A percentile compares a stretch with the other conserved stretches of the same genome.
These are phyloP conservation scores for Crassisporium funariophilum DNA, from an alignment of 768 basidiomycete species.

Conservation along the genomic window DNA sequence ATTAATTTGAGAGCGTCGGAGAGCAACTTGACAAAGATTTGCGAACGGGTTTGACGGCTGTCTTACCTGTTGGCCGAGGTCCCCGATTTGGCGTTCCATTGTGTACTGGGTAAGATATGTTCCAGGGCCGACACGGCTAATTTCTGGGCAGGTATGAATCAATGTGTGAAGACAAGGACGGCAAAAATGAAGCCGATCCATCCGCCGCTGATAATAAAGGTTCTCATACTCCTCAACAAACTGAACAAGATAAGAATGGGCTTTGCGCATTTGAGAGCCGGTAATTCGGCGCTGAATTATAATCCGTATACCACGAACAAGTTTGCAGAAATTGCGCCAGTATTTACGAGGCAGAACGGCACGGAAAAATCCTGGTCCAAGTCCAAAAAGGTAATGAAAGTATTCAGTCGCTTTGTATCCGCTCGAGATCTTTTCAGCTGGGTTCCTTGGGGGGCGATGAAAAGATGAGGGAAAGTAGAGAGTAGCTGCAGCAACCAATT, in stretches of 20 bases:
- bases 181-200: slow-evolving; percentile 30
- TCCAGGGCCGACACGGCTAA: not conserved
- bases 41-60: slow-evolving; percentile 16
- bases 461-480: slow-evolving; percentile 13
- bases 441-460: slow-evolving; percentile 14
- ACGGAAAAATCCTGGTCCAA: slow-evolving; percentile 28
- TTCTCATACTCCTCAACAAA: slow-evolving; percentile 36
- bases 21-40: slow-evolving; percentile 8
- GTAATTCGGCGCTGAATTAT: slow-evolving; percentile 22
- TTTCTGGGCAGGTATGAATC: slow-evolving; percentile 21
- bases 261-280: slow-evolving; percentile 17
- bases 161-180: slow-evolving; percentile 31
- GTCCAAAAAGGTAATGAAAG: slow-evolving; percentile 27
- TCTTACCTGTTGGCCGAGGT: slow-evolving; percentile 10
- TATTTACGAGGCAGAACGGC: slow-evolving; percentile 19
- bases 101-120: slow-evolving; percentile 10
- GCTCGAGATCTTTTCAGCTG: slow-evolving; percentile 28
- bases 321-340: slow-evolving; percentile 24
- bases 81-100: slow-evolving; percentile 15
- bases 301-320: slow-evolving; percentile 25
- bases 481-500: slow-evolving; percentile 7
- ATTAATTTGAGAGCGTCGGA: slow-evolving; percentile 7
- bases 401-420: slow-evolving; percentile 38
- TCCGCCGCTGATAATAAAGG: slow-evolving; percentile 32
- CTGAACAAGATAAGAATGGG: slow-evolving; percentile 23